Percentiles rank a stretch among this genome's conserved stretches.
Conservation (phyloP, 176 grass and related monocot species). For the barley (Hordeum vulgare) region MorexV3_pseudomolecules_assembly NC_058519.1:614811433-614811932, state of each 20-base stretch:
- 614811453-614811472: constrained; percentile 68
- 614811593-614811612: constrained; percentile 92
- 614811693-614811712: constrained; percentile 49
- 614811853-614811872: background rate
- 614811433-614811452: constrained; percentile 81
- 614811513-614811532: background rate
- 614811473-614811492: constrained; percentile 91
- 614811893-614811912: background rate
- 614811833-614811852: background rate
- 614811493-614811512: constrained; percentile 49
- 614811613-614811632: constrained; percentile 91
- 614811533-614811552: constrained; percentile 5
- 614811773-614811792: background rate
- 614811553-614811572: constrained; percentile 10
- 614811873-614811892: background rate
- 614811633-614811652: constrained; percentile 80
- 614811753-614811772: background rate
- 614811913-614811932: background rate
- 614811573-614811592: constrained; percentile 86
- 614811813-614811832: background rate
- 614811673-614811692: constrained; percentile 54
- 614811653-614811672: constrained; percentile 71
- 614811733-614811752: constrained; percentile 21
- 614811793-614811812: background rate
- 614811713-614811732: constrained; percentile 77